Evolutionary conservation across 805 yeast genomes (phyloP), one percentile per base, ranked within the genome.

Genomic region (Martiniozyma abietophila): DNA sequence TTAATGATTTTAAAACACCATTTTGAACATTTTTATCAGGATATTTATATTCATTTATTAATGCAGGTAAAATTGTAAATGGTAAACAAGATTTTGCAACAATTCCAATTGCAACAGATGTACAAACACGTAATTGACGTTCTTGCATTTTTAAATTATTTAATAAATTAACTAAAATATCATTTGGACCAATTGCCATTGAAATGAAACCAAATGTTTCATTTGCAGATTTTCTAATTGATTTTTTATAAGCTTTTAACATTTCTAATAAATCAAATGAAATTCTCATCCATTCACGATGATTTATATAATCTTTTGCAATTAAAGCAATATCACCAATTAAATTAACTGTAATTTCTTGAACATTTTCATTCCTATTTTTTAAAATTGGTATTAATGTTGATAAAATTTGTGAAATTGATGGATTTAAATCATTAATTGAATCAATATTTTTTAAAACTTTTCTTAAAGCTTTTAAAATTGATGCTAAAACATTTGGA

Each of bases 21-120:
- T 92, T 88, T 56, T 89, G 97, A 6, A 92, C 95, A 49, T 88
- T 86, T 31, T 76, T 74, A 41, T 88, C 96, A 0, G 95, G 96
- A 3, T 83, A 80, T 35, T 94, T 67, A 54, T 89, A 92, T 56
- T 92, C 98, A 56, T 89, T 86, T 94, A 92, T 82, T 32, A 92
- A 61, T 0, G 95, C 94, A 0, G 99, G 98, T 7, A 92, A 56
- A 0, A 89, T 94, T 0, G 96, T 84, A 57, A 82, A 92, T 0
- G 97, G 95, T 1, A 84, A 74, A 56, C 97, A 92, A 0, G 81
- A 76, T 39, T 88, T 92, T 0, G 97, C 97, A 7, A 92, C 94
- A 46, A 92, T 86, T 24, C 95, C 98, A 44, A 92, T 83, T 0
- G 99, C 99, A 26, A 92, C 96, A 5, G 98, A 96, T 0, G 97